Conservation (phyloP, 2,329 filamentous ascomycete species). For the Davidsoniella virescens region DNA sequence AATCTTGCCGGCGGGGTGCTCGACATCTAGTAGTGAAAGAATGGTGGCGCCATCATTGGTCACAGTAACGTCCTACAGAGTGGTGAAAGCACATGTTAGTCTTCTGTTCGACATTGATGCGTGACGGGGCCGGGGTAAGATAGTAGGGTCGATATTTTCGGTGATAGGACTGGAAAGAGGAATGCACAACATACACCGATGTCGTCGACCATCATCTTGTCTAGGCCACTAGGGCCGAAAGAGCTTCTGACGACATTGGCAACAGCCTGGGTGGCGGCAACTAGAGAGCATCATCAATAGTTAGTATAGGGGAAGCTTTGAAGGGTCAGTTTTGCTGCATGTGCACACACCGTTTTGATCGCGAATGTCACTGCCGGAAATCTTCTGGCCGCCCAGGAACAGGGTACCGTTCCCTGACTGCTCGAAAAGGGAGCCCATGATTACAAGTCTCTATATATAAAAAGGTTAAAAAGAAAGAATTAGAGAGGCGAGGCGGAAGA, state of each 20-base stretch:
- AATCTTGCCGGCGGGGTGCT: slow-evolving; percentile 96
- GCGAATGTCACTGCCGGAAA: slow-evolving; percentile 87
- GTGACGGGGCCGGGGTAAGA: not conserved
- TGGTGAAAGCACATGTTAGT: not conserved
- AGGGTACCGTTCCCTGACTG: slow-evolving; percentile 88
- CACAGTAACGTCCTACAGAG: slow-evolving; percentile 73
- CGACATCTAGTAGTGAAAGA: slow-evolving; percentile 83
- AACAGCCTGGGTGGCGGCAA: slow-evolving; percentile 89
- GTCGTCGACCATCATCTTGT: slow-evolving; percentile 99
- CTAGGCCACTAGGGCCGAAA: slow-evolving; percentile 88
- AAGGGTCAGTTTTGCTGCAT: slow-evolving; percentile 14
- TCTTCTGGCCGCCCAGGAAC: slow-evolving; percentile 94
- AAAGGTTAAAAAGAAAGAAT: slow-evolving; percentile 7
- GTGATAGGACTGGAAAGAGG: not conserved
- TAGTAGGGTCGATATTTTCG: not conserved
- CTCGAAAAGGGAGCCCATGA: slow-evolving; percentile 92
- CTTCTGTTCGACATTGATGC: not conserved
- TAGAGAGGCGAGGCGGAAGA: slow-evolving; percentile 3
- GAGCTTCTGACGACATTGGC: slow-evolving; percentile 98
- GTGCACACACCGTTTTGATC: slow-evolving; percentile 69
- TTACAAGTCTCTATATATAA: slow-evolving; percentile 11
- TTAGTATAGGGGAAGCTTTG: slow-evolving; percentile 7
- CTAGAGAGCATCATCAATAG: slow-evolving; percentile 26
- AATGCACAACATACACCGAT: slow-evolving; percentile 53
- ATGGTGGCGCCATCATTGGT: slow-evolving; percentile 98